Evolutionary conservation across 2,329 filamentous ascomycete genomes (phyloP), one percentile per base, ranked within the genome.

Genomic region (Stenocarpella maydis): DNA sequence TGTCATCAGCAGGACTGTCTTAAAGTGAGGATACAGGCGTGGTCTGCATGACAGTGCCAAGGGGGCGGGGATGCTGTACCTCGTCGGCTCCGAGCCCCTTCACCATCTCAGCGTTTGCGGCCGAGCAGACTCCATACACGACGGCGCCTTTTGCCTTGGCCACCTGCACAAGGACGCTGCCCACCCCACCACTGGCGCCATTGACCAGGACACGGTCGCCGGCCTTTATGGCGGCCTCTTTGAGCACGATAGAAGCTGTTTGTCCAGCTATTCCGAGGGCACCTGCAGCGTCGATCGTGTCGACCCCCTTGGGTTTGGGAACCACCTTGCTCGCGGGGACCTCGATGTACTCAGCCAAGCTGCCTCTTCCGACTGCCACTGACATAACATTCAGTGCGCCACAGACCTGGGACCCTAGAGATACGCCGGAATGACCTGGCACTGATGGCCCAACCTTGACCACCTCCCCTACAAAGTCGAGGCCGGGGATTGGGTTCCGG

Each of bases 111-210:
- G 74, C 78, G 58, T 87, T 87, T 52, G 73, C 77, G 2, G 76
- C 80, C 1, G 84, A 86, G 74, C 85, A 87, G 14, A 86, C 80
- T 0, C 77, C 85, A 1, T 82, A 81, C 1, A 88, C 80, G 60
- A 77, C 74, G 3, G 83, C 85, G 0, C 77, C 75, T 64, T 77
- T 71, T 49, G 82, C 78, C 71, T 84, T 78, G 72, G 77, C 71
- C n/a, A 85, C 80, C 76, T 87, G 85, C 55, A 85, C 76, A 1
- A 80, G 77, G 61, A 86, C 73, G 24, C 80, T 79, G 15, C 85
- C 85, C 7, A 87, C 82, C 15, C 84, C 85, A 0, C 85, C 85
- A 72, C 84, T 85, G 24, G 83, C 85, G 4, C 83, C 85, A 71
- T 86, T 85, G 4, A 87, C 77, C 55, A 87, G 72, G 43, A 86